Conservation (phyloP, 148 eudicot species). For the Pharnaceum exiguum region DNA sequence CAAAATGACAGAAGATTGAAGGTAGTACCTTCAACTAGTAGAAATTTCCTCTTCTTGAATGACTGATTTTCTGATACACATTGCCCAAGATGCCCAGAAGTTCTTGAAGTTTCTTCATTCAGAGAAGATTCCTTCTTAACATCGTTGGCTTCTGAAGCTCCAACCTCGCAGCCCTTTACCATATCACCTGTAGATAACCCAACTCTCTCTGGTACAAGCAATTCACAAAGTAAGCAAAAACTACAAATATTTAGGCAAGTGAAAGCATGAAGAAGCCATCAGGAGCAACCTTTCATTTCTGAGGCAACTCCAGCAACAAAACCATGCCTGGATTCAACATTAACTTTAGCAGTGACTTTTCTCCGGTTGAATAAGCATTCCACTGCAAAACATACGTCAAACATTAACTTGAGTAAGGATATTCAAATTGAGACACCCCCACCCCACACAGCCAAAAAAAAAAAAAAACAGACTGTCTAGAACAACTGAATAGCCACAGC, state of each 20-base stretch:
- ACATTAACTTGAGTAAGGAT: too few species aligned
- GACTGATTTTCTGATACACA: constrained; percentile 7
- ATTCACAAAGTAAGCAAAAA: background rate
- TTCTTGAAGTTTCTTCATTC: constrained; percentile 2
- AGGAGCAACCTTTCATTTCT: background rate
- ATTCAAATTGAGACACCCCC: too few species aligned
- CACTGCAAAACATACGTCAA: constrained; percentile 18
- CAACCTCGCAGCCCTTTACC: background rate
- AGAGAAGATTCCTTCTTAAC: background rate
- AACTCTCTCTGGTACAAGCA: background rate
- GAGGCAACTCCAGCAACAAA: background rate
- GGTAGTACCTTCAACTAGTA: background rate
- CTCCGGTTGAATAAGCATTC: constrained; percentile 9
- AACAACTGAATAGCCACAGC: too few species aligned
- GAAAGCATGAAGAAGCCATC: background rate
- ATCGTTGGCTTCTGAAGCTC: background rate
- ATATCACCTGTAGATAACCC: background rate
- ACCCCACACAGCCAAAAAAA: too few species aligned
- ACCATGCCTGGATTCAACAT: background rate
- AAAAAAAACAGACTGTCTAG: too few species aligned
- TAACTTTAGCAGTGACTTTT: constrained; percentile 2
- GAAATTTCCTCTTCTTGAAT: constrained; percentile 13
- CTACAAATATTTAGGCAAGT: background rate
- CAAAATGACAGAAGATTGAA: background rate
- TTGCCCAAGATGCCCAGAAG: constrained; percentile 7